Base-by-base conservation (phyloP, 2,329 filamentous ascomycete genomes). In the Fusarium subglutinans region DNA sequence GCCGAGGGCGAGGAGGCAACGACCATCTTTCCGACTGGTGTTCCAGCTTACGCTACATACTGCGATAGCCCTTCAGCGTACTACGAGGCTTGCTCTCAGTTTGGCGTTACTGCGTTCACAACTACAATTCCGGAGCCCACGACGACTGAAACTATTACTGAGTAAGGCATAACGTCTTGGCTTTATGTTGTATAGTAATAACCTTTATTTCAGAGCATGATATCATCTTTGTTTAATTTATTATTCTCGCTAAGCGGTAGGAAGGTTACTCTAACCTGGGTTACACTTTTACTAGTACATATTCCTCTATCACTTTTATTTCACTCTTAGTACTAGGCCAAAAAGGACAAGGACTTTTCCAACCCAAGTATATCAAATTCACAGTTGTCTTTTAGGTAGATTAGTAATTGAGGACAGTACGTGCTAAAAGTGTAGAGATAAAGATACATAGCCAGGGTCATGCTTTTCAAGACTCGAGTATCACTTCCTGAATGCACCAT, bases 101-200 rank as follows among this genome's bases (percentile, higher is more conserved):
- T 53, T 26, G 48, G 48, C 0, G 8, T 37, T 2, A 53, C 30
- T 15, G 48, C 48, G 3, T 53, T 20, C 2, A 53, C 48, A 6
- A 53, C n/a, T 53, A 53, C 48, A 20, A 53, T 53, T 20, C 48
- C 48, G 2, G 48, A 53, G 0, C 17, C 48, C 1, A 53, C 48
- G 3, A 20, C n/a, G 8, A 20, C 3, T 51, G 48, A 51, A 18
- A 5, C 1, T 4, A 24, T 35, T 35, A 51, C 22, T 35, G 0
- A 18, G 0, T 10, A 33, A n/a, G 11, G 22, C 22, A 3, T n/a
- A 0, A 7, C 12, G 15, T 5, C 0, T 13, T 7, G 3, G 13
- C 6, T 22, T 30, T 12, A 2, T 8, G 5, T n/a, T 30, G 1
- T 9, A 48, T n/a, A n/a, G 0, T 50, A 7, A 30, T 30, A 1